Evolutionary conservation across 164 flowering plant species (phyloP).

Genomic region (Nelumbo lutea): DNA sequence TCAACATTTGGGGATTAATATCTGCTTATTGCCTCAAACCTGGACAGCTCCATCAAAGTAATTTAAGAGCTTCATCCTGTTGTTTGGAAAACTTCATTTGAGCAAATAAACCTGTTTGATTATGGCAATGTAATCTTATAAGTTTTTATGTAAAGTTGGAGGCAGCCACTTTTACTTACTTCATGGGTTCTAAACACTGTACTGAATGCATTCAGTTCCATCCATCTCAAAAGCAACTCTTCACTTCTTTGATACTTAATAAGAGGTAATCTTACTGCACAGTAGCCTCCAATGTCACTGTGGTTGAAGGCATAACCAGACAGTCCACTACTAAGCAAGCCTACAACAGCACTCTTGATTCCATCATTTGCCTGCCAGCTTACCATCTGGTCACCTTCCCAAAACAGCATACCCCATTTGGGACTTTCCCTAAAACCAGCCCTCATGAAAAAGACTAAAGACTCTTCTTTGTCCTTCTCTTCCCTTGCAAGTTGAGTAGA

Average conservation of each 20-base stretch:
- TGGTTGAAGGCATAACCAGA: constrained; percentile 82
- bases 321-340: constrained; percentile 76
- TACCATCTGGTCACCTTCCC: constrained; percentile 97
- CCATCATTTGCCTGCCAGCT: constrained; percentile 91
- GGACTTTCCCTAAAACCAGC: constrained; percentile 84
- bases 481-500: constrained; percentile 21
- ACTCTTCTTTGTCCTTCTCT: constrained; percentile 39
- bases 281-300: constrained; percentile 90
- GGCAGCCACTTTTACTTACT: constrained; percentile 35
- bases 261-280: constrained; percentile 52
- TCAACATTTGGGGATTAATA: too few relatives aligned
- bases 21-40: neutral
- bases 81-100: neutral
- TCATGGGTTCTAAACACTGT: constrained; percentile 75
- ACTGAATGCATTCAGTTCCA: constrained; percentile 81
- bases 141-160: neutral
- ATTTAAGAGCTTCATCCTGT: neutral
- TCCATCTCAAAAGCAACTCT: constrained; percentile 76
- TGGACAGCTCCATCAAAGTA: neutral
- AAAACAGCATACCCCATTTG: constrained; percentile 75
- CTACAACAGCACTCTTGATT: constrained; percentile 79
- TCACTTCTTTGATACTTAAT: constrained; percentile 64
- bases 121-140: neutral
- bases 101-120: neutral
- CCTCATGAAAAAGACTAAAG: constrained; percentile 74